phyloP scores from a whole-genome alignment of 306 rosid genomes.

The Canavalia ensiformis region DNA sequence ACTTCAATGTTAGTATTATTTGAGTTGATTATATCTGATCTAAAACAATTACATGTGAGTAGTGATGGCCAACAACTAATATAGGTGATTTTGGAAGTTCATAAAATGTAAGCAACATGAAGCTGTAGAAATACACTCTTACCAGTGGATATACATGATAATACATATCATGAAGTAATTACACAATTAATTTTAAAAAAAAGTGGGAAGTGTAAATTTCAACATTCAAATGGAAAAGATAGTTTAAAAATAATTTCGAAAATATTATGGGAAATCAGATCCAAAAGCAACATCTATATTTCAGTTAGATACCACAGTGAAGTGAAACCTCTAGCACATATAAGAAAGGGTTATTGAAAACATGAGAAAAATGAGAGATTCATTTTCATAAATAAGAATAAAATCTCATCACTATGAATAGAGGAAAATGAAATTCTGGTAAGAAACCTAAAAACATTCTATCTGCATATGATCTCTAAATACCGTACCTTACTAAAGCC shows the following conservation, averaged over 20 bases:
- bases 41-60: not conserved
- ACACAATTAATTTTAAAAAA: constrained; percentile 4
- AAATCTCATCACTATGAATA: not conserved
- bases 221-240: not conserved
- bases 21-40: not conserved
- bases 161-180: constrained; percentile 4
- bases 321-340: constrained; percentile 14
- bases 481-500: constrained; percentile 87
- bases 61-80: not conserved
- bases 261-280: constrained; percentile 6
- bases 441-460: not conserved
- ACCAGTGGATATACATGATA: not conserved
- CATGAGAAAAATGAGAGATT: constrained; percentile 21
- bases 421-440: constrained; percentile 18
- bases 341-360: not conserved
- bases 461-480: constrained; percentile 18
- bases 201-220: not conserved
- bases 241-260: not conserved
- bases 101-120: not conserved
- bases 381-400: not conserved
- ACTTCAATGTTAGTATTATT: not conserved
- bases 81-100: constrained; percentile 16
- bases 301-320: constrained; percentile 20
- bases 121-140: constrained; percentile 1
- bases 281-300: constrained; percentile 10